Evolutionary conservation across 768 basidiomycete species (phyloP), one percentile per base, ranked within the genome.

Genomic region (Rhodosporidiobolus odoratus): DNA sequence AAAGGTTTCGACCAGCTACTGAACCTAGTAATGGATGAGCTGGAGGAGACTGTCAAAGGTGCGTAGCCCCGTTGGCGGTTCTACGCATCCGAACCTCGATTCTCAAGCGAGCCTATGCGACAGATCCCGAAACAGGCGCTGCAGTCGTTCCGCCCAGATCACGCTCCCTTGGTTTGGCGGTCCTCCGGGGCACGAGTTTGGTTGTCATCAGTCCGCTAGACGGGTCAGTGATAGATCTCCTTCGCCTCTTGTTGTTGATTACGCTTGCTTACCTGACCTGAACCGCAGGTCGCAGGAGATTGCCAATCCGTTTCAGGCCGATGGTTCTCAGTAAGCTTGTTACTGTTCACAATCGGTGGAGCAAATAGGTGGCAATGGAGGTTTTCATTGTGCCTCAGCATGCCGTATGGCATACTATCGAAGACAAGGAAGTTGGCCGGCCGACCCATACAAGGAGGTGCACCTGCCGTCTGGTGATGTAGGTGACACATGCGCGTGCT

Each of bases 1-100:
- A 99, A 99, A 81, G 96, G 96, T 34, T 98, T 87, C 77, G 96
- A 98, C 81, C 94, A 97, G 75, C 83, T 98, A 47, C 85, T 98
- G 66, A 98, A 99, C 79, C 88, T 99, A 65, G 96, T 99, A 59
- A 85, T 99, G 59, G 96, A 99, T 80, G 91, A 96, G 69, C 92
- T 98, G 10, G 85, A 88, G 76, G 96, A 99, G 80, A 85, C 89
- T 47, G 74, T 90, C 4, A 84, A 85, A 78, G 87, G 90, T 89
- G 77, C 74, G 83, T 71, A 37, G 1, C 27, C 47, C 27, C 48
- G 17, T 5, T 17, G 0, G n/a, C 30, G 13, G 23, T 32, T 40
- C 35, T 8, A 10, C n/a, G 4, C n/a, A 1, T 35, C n/a, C 35
- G 35, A 32, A 68, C 71, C 64, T 66, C 64, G 35, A 56, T 66